Conservation (phyloP, 331 rosid genomes). For the Ulmus americana region DNA sequence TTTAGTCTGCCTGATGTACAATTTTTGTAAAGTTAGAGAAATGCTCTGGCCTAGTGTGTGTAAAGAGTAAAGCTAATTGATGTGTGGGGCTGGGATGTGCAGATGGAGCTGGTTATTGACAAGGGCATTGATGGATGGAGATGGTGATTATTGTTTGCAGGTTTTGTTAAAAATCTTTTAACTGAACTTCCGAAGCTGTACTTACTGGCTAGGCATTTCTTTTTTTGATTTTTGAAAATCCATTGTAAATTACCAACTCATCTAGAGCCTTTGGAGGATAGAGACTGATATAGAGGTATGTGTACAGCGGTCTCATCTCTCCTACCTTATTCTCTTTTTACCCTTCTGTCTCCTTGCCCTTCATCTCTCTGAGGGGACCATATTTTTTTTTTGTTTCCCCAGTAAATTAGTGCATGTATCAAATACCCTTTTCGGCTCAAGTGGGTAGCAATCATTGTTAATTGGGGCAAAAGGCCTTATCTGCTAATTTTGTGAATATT, state of each 20-base stretch:
- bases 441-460: conserved; percentile 71
- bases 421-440: conserved; percentile 45
- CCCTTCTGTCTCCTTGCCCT: conserved; percentile 39
- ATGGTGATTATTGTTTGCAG: conserved; percentile 39
- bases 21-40: too few species aligned
- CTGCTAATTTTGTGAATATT: conserved; percentile 77
- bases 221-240: conserved; percentile 39
- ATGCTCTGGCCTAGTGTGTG: not conserved
- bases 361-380: conserved; percentile 44
- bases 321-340: conserved; percentile 30
- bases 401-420: conserved; percentile 73
- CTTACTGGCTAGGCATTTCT: conserved; percentile 33
- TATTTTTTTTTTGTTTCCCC: conserved; percentile 38
- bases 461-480: conserved; percentile 56
- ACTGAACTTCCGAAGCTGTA: conserved; percentile 27
- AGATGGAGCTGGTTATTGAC: conserved; percentile 64
- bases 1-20: too few species aligned
- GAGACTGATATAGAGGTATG: conserved; percentile 82
- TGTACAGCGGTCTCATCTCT: conserved; percentile 87
- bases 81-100: conserved; percentile 29
- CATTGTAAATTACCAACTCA: conserved; percentile 70
- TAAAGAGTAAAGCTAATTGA: conserved; percentile 23
- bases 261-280: conserved; percentile 48
- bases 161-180: conserved; percentile 43
- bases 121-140: conserved; percentile 46